phyloP scores from a whole-genome alignment of 306 rosid species.

The Vachellia collinsii region DNA sequence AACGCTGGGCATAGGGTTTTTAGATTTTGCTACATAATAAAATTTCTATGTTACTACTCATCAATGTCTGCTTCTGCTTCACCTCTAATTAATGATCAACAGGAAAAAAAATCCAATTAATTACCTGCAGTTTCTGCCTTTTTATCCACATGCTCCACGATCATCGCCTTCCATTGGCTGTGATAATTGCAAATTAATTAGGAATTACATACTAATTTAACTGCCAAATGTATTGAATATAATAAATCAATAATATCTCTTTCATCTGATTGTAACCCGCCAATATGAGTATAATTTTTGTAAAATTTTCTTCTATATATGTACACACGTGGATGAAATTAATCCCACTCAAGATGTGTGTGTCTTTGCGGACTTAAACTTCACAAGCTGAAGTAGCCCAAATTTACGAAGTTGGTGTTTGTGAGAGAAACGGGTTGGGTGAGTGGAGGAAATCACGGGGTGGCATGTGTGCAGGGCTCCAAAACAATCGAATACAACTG shows the following conservation, averaged over 20 bases:
- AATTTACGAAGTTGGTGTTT: not conserved
- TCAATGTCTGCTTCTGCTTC: not conserved
- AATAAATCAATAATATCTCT: no score
- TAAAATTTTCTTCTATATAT: not conserved
- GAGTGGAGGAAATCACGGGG: not conserved
- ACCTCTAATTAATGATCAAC: not conserved
- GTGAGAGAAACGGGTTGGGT: not conserved
- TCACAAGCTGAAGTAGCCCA: not conserved
- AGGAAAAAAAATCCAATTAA: not conserved
- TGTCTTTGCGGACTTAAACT: no score
- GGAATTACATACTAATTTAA: not conserved
- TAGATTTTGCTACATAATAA: conserved; percentile 37
- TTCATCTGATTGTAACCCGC: not conserved
- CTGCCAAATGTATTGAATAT: not conserved
- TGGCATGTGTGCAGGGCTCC: not conserved
- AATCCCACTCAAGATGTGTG: not conserved
- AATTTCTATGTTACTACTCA: not conserved
- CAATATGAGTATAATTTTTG: not conserved
- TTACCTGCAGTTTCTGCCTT: conserved; percentile 41
- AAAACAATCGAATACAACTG: not conserved
- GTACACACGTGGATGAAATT: not conserved
- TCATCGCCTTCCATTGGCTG: conserved; percentile 66
- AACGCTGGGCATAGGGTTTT: conserved; percentile 38
- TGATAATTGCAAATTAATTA: conserved; percentile 16
- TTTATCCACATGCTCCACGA: conserved; percentile 45